phyloP scores from a whole-genome alignment of 306 rosid genomes.

The Glycine tomentella region DNA sequence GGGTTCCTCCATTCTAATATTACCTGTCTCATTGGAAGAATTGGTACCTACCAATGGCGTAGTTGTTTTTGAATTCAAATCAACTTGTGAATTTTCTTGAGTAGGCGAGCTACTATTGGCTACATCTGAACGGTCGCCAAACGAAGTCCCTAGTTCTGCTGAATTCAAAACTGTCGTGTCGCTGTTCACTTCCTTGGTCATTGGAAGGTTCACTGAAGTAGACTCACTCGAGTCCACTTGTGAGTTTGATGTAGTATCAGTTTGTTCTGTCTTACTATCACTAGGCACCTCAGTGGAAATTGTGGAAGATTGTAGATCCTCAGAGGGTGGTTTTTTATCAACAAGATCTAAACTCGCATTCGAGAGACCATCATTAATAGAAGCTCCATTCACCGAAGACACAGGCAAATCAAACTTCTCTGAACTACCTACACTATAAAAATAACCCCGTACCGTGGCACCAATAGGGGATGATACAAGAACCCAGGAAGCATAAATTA shows the following conservation, averaged over 20 bases:
- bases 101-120: constrained; percentile 43
- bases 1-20: constrained; percentile 42
- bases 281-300: constrained; percentile 34
- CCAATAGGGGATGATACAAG: constrained; percentile 73
- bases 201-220: constrained; percentile 17
- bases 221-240: constrained; percentile 37
- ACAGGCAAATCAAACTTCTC: constrained; percentile 52
- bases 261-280: constrained; percentile 21
- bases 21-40: constrained; percentile 45
- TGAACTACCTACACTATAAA: constrained; percentile 62
- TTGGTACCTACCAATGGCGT: background rate
- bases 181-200: constrained; percentile 41
- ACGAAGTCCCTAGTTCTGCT: constrained; percentile 26
- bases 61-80: constrained; percentile 36
- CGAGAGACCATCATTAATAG: constrained; percentile 41
- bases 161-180: constrained; percentile 32
- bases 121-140: constrained; percentile 18
- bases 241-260: constrained; percentile 24
- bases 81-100: constrained; percentile 48
- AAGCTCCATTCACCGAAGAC: constrained; percentile 43
- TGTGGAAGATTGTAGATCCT: constrained; percentile 31
- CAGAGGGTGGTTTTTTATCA: constrained; percentile 43
- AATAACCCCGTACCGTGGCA: constrained; percentile 67
- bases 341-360: constrained; percentile 50
- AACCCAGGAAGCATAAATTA: constrained; percentile 73